Conservation (phyloP, 2,329 filamentous ascomycete genomes). For the Talaromyces sp. region DNA sequence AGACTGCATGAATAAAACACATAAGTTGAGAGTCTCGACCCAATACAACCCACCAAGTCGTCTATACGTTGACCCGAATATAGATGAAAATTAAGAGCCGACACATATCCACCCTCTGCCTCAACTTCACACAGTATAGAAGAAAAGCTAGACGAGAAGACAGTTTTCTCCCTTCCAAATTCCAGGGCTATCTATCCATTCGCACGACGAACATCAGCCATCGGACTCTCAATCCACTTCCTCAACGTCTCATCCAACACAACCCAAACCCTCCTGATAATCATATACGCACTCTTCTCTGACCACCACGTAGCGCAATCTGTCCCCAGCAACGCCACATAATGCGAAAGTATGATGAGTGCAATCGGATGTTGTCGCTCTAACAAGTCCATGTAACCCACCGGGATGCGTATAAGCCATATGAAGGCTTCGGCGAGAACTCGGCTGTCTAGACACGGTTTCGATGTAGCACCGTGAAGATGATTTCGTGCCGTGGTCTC, state of each 20-base stretch:
- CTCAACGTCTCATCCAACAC: slow-evolving; percentile 9
- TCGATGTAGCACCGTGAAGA: background rate
- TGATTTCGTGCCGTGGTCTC: background rate
- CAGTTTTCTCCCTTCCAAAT: too few relatives aligned
- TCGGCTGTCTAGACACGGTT: background rate
- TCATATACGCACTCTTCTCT: slow-evolving; percentile 6
- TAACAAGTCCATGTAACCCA: slow-evolving; percentile 11
- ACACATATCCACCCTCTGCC: too few relatives aligned
- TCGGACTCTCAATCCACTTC: slow-evolving; percentile 14
- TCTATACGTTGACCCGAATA: too few relatives aligned
- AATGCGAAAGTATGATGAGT: slow-evolving; percentile 14
- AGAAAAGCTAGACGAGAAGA: too few relatives aligned
- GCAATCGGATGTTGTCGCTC: slow-evolving; percentile 13
- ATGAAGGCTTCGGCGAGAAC: slow-evolving; percentile 7
- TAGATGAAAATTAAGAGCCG: too few relatives aligned
- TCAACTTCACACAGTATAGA: too few relatives aligned
- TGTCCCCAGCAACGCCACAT: slow-evolving; percentile 9
- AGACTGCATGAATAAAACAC: too few relatives aligned
- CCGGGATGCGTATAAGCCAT: slow-evolving; percentile 6
- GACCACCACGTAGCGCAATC: slow-evolving; percentile 11
- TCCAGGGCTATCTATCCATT: background rate
- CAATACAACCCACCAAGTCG: too few relatives aligned
- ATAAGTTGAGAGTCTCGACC: too few relatives aligned
- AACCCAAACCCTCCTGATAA: slow-evolving; percentile 9
- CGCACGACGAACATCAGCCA: slow-evolving; percentile 5